These are phyloP conservation scores for Dictyostelium discoideum DNA, from an alignment of 78 protist species.

Conservation along the genomic window DNA sequence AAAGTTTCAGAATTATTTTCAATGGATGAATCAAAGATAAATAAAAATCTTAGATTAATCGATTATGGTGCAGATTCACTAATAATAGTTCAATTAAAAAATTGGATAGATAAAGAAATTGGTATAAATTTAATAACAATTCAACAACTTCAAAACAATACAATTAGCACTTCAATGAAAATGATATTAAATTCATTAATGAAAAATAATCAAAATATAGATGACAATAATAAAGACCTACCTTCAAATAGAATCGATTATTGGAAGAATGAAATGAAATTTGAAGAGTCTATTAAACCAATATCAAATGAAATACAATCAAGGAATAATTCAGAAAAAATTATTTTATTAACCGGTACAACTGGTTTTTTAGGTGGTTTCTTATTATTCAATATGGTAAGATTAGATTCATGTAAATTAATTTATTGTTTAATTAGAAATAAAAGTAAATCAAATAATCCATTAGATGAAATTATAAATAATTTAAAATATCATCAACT, in stretches of 20 bases:
- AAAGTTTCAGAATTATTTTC: constrained; percentile 38
- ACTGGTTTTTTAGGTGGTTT: constrained; percentile 39
- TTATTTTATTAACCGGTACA: constrained; percentile 42
- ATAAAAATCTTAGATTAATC: not conserved
- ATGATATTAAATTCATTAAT: not conserved
- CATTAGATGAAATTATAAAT: not conserved
- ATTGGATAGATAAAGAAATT: constrained; percentile 2
- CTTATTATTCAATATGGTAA: not conserved
- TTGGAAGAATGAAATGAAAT: not conserved
- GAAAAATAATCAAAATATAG: not conserved
- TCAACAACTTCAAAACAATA: not conserved
- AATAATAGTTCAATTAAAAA: not conserved
- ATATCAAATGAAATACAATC: too few relatives aligned
- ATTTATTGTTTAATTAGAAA: constrained; percentile 51
- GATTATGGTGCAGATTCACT: constrained; percentile 27
- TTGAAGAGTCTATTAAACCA: too few relatives aligned
- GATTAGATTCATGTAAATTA: not conserved
- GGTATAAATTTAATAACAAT: not conserved
- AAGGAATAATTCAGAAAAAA: too few relatives aligned
- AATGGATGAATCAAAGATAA: not conserved
- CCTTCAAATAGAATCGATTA: too few relatives aligned
- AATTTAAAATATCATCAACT: not conserved
- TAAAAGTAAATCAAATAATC: not conserved
- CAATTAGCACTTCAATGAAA: not conserved
- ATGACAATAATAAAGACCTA: too few relatives aligned